Base-by-base conservation (phyloP, 345 rosid species). In the Capsella bursapastoris region DNA sequence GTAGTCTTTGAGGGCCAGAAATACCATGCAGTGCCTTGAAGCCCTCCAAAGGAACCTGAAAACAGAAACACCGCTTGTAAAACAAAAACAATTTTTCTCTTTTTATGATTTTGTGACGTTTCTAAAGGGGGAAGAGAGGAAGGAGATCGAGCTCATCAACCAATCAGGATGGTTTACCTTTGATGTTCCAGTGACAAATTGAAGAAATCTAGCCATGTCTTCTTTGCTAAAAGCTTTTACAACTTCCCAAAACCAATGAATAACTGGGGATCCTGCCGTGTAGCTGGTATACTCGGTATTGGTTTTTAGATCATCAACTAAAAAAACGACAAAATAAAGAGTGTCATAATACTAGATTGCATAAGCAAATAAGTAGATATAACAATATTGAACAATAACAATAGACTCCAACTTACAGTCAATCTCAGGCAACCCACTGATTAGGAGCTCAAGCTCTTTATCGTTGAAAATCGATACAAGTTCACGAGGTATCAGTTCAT, bases 341-440 rank as follows among this genome's bases (percentile, higher is more conserved):
- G 57, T 31, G 63, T 63, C 22, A 66, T 8, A 4, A 59, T 5
- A 47, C 32, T 18, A 4, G 13, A 48, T 22, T 25, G 31, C 61
- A 65, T 11, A 58, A 89, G 83, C 78, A 79, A 64, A 10, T 40
- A 40, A 40, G 13, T 34, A 70, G 44, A 28, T 57, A 31, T 68
- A 72, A 43, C 7, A 28, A 40, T 66, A 80, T 58, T 43, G 66
- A 32, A 53, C 57, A 57, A n/a, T 66, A 32, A 53, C 57, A 57
- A n/a, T 66, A 38, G 14, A 6, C 43, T 57, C 28, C 62, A 82
- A 82, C 98, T 91, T 78, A 94, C 98, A 81, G 73, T 94, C 97
- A 81, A 94, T 94, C 83, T 94, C 98, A n/a, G 98, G 98, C 78
- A 94, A 90, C 32, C 98, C 98, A n/a, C 98, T 94, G 71, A 94